Evolutionary conservation across 2,329 filamentous ascomycete genomes (phyloP), one percentile per base, ranked within the genome.

Genomic region (Ambrosiella xylebori): DNA sequence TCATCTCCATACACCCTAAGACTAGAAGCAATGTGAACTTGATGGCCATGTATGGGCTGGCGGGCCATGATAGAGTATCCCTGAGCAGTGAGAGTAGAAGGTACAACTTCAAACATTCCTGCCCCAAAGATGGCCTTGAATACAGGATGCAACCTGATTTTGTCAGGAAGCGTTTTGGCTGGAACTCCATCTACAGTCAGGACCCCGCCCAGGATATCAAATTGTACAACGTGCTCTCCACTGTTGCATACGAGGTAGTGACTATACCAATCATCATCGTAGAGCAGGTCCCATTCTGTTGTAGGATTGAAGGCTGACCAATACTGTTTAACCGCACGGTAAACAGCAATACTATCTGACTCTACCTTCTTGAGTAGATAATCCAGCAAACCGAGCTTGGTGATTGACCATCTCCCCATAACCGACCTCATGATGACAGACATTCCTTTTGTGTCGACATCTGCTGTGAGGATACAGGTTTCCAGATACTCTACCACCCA

Each of bases 121-220:
- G 63, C 57, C 1, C 72, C 71, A 64, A 82, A 80, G 0, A 81
- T 63, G 0, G 63, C 62, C 0, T 11, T 9, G 61, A 76, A 81
- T 0, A 65, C 66, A 0, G 62, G 7, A 56, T 77, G 68, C 0
- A 12, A 7, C 39, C 73, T 68, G 54, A 77, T 81, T 0, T 70
- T 61, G 0, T 9, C 2, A 0, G 78, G 78, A 0, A 81, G 67
- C 1, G 73, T 70, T 3, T 70, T 64, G 0, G 80, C 62, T 0
- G 76, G 77, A 1, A 67, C 47, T 0, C 78, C 78, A 58, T 80
- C 70, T 0, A 82, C 71, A 0, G 80, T 68, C 0, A 84, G 65
- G 27, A 74, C 68, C 0, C 74, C 78, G 0, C 70, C 74, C 1
- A 83, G 61, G 0, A 79, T 54, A 61, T 79, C 78, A 61, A 74